Percentiles rank a stretch among this genome's conserved stretches.
These are phyloP conservation scores for Zalaria obscura DNA, from an alignment of 2,329 filamentous ascomycete genomes.

Conservation along the genomic window DNA sequence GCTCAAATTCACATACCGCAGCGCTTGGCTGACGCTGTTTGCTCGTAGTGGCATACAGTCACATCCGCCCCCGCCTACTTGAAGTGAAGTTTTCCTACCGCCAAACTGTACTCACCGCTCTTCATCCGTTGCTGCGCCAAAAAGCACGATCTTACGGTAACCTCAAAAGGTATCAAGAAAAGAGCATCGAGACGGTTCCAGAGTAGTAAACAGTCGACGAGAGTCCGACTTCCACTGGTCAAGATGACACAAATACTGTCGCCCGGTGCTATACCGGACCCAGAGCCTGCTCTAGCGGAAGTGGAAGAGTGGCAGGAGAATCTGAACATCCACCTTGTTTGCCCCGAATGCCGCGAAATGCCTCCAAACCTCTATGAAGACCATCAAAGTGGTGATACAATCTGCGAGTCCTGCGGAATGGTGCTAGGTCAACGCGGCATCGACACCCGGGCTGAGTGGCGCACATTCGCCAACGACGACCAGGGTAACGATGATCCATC, in stretches of 20 bases:
- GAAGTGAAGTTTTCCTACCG: constrained; percentile 21
- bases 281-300: constrained; percentile 17
- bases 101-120: constrained; percentile 59
- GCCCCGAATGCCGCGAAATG: constrained; percentile 77
- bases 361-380: constrained; percentile 93
- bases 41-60: neutral
- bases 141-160: constrained; percentile 30
- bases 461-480: constrained; percentile 97
- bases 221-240: constrained; percentile 14
- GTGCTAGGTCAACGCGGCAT: constrained; percentile 85
- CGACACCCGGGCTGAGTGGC: constrained; percentile 94
- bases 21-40: neutral
- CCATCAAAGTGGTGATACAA: constrained; percentile 80
- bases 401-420: constrained; percentile 81
- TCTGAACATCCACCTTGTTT: constrained; percentile 71
- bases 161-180: constrained; percentile 29
- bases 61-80: neutral
- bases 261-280: constrained; percentile 29
- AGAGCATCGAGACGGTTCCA: constrained; percentile 24
- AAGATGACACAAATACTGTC: constrained; percentile 23
- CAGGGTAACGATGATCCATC: constrained; percentile 93
- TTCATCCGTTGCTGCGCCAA: constrained; percentile 41
- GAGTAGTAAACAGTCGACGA: constrained; percentile 9
- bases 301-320: constrained; percentile 58
- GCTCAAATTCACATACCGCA: too few relatives aligned